A percentile compares a stretch with the other conserved stretches of the same genome.
Evolutionary conservation across 164 flowering plant species (phyloP).

Genomic region (Stephania yunnanensis): DNA sequence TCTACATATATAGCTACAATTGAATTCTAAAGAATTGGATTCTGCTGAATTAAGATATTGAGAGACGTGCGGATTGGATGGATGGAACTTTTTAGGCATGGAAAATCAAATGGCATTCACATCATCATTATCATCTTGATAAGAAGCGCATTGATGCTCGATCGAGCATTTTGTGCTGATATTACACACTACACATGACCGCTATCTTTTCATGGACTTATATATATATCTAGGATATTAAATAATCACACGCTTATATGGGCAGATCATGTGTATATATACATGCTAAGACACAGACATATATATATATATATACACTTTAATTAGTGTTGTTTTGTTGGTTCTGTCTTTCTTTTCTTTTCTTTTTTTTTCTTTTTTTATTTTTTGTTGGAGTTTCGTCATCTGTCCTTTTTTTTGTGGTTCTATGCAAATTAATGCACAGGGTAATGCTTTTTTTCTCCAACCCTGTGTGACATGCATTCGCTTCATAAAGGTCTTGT

Average conservation of each 20-base stretch:
- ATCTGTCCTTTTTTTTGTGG: no score
- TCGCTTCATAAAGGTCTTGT: background rate
- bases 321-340: no score
- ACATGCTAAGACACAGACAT: no score
- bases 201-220: background rate
- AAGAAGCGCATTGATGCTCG: slow-evolving; percentile 1
- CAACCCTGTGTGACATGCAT: background rate
- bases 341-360: no score
- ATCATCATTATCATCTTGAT: background rate
- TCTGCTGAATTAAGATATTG: background rate
- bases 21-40: background rate
- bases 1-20: background rate
- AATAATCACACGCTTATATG: no score
- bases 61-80: background rate
- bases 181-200: background rate
- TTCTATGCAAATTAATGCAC: no score
- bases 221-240: no score
- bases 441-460: no score
- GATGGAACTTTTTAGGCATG: background rate
- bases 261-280: no score
- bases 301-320: no score
- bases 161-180: background rate
- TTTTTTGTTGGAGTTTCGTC: no score
- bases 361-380: no score
- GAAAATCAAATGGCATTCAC: background rate